Percentiles rank a stretch among this genome's conserved stretches.
Conservation (phyloP, 1,284 basidiomycete species). For the Cutaneotrichosporon sp. region DNA sequence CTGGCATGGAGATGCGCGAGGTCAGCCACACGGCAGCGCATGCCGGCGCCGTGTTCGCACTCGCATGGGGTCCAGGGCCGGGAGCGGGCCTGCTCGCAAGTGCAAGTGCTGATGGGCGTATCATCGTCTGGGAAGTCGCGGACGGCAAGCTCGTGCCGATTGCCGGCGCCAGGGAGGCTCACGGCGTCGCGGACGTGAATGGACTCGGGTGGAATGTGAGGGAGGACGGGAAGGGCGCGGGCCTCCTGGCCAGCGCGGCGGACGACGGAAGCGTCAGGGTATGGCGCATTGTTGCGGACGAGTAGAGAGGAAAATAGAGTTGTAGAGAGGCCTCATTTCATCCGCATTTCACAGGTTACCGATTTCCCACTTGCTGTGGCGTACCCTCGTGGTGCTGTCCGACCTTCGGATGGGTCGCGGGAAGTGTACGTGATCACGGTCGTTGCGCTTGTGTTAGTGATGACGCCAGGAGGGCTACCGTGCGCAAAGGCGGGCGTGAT, state of each 20-base stretch:
- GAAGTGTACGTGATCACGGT: no score
- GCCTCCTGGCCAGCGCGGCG: constrained; percentile 58
- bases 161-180: constrained; percentile 41
- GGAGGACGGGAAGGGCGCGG: constrained; percentile 35
- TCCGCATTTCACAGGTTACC: background rate
- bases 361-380: background rate
- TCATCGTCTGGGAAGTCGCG: constrained; percentile 57
- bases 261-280: constrained; percentile 60
- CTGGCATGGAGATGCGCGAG: constrained; percentile 27
- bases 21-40: constrained; percentile 43
- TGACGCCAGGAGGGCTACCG: no score
- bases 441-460: no score
- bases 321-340: background rate
- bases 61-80: constrained; percentile 17
- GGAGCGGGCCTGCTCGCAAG: constrained; percentile 57
- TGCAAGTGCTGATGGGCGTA: constrained; percentile 59
- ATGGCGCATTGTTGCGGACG: constrained; percentile 51
- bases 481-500: no score
- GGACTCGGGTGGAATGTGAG: constrained; percentile 56
- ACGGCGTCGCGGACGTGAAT: constrained; percentile 59
- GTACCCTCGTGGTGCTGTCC: no score
- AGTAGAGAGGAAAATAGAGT: background rate
- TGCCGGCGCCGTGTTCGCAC: constrained; percentile 40
- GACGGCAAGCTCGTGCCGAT: constrained; percentile 27
- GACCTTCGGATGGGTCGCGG: no score